Conservation (phyloP, 2,329 filamentous ascomycete genomes). For the Nannizziopsis arthrosporioides region DNA sequence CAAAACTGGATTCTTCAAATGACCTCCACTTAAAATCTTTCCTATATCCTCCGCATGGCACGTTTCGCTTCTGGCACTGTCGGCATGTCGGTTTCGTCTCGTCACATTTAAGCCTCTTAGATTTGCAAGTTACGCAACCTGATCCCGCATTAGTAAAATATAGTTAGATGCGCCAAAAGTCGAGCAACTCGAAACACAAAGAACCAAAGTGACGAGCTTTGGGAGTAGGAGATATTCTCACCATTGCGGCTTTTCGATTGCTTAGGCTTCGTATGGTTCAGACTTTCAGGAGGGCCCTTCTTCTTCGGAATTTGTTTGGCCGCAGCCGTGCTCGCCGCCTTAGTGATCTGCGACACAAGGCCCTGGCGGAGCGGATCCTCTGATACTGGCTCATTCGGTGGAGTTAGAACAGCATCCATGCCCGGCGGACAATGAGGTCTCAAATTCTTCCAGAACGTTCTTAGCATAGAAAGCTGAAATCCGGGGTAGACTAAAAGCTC, state of each 20-base stretch:
- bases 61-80: conserved; percentile 54
- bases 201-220: too few relatives aligned
- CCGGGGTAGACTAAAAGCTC: neutral
- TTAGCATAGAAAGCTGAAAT: neutral
- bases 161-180: conserved; percentile 5
- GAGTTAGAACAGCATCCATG: conserved; percentile 47
- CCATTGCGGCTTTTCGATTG: conserved; percentile 67
- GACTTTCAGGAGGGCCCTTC: neutral
- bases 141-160: conserved; percentile 11
- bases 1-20: conserved; percentile 52
- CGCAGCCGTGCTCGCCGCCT: neutral
- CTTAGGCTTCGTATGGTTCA: conserved; percentile 46
- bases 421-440: conserved; percentile 19
- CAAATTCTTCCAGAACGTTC: neutral
- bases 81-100: conserved; percentile 58
- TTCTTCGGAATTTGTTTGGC: neutral
- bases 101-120: conserved; percentile 62
- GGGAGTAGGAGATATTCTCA: conserved; percentile 37
- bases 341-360: neutral
- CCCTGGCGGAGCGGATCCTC: neutral
- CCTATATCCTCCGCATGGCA: conserved; percentile 59
- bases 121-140: conserved; percentile 65
- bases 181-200: neutral
- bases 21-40: conserved; percentile 66
- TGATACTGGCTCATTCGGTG: neutral